phyloP scores from a whole-genome alignment of 441 rosid species.

The Brassica hybrid region DNA sequence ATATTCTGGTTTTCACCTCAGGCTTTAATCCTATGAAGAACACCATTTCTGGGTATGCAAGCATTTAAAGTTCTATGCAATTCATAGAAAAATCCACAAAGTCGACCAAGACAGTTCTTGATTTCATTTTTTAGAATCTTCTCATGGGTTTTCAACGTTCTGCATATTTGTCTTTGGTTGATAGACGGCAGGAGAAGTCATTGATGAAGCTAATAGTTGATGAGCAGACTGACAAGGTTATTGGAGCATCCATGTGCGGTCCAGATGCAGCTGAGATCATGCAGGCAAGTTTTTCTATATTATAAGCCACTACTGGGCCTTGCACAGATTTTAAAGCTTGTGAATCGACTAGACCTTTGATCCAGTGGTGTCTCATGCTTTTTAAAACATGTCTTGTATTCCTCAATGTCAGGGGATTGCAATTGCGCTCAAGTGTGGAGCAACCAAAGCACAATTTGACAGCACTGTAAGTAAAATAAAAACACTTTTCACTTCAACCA shows the following conservation, averaged over 20 bases:
- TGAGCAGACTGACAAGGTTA: constrained; percentile 87
- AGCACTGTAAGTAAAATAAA: constrained; percentile 68
- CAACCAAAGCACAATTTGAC: constrained; percentile 97
- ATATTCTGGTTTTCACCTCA: constrained; percentile 88
- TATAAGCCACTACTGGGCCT: not conserved
- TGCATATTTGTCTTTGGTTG: constrained; percentile 28
- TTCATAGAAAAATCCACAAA: not conserved
- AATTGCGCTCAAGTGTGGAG: constrained; percentile 94
- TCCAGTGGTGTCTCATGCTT: not conserved
- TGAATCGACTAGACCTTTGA: constrained; percentile 8
- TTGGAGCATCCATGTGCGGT: constrained; percentile 99
- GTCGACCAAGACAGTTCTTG: not conserved
- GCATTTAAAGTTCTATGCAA: constrained; percentile 15
- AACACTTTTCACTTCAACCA: constrained; percentile 4
- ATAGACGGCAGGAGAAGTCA: constrained; percentile 95
- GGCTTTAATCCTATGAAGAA: constrained; percentile 98
- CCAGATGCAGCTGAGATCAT: constrained; percentile 98
- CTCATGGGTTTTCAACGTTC: not conserved
- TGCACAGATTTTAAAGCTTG: constrained; percentile 3
- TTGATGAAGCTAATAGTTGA: constrained; percentile 95
- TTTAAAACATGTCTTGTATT: not conserved
- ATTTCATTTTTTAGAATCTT: not conserved
- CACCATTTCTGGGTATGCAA: constrained; percentile 89
- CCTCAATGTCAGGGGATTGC: constrained; percentile 77
- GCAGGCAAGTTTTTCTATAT: constrained; percentile 63